These are phyloP conservation scores for Myriosclerotinia scirpicola DNA, from an alignment of 2,329 filamentous ascomycete genomes.

Conservation along the genomic window DNA sequence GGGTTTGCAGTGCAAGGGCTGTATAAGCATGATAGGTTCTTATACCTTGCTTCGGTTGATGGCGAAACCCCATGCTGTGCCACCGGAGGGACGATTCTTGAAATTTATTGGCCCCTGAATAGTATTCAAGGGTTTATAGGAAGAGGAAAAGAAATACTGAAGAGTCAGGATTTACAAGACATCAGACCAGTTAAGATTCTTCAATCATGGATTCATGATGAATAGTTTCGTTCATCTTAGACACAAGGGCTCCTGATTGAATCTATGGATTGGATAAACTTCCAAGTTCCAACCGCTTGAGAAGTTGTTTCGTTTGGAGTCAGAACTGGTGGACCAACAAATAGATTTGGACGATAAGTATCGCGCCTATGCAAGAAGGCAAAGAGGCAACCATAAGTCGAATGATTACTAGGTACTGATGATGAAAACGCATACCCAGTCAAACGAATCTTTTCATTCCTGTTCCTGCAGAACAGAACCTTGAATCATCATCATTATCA, in stretches of 20 bases:
- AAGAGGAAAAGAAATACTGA: no score
- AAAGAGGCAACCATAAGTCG: not conserved
- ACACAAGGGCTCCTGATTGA: not conserved
- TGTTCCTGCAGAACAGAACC: not conserved
- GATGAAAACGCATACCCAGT: no score
- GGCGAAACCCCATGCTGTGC: slow-evolving; percentile 15
- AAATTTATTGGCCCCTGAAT: slow-evolving; percentile 20
- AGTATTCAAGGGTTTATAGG: slow-evolving; percentile 7
- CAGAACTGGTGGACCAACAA: not conserved
- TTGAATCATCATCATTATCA: not conserved
- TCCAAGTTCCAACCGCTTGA: not conserved
- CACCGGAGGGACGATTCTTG: slow-evolving; percentile 3
- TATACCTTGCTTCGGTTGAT: slow-evolving; percentile 14
- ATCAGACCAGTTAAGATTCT: not conserved
- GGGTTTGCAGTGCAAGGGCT: not conserved
- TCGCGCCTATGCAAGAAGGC: not conserved
- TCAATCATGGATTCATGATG: slow-evolving; percentile 1
- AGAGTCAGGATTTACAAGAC: not conserved
- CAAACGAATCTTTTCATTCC: slow-evolving; percentile 2
- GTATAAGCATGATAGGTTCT: not conserved
- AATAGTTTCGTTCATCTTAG: not conserved
- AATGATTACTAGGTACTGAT: no score
- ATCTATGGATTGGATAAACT: not conserved
- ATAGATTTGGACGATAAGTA: no score
- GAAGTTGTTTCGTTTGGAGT: not conserved